phyloP scores from a whole-genome alignment of 2,329 filamentous ascomycete species.

The Xylariaceae sp. region DNA sequence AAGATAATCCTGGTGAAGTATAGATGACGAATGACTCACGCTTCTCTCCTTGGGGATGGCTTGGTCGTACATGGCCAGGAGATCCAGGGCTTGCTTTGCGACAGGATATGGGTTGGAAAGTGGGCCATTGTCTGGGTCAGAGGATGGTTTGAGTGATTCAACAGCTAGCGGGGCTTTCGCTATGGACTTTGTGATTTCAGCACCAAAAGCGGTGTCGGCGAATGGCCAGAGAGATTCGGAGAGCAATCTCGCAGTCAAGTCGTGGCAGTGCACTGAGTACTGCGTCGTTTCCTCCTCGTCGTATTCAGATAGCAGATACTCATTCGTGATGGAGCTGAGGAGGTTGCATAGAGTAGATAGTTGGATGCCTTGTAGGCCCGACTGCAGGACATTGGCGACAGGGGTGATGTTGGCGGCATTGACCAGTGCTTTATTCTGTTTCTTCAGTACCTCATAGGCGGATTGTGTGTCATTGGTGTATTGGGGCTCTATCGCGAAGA shows the following conservation, averaged over 20 bases:
- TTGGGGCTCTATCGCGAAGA: constrained; percentile 55
- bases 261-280: constrained; percentile 52
- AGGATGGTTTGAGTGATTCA: constrained; percentile 49
- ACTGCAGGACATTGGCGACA: constrained; percentile 49
- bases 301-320: constrained; percentile 54
- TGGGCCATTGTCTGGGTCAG: constrained; percentile 46
- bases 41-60: constrained; percentile 63
- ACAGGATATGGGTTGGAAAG: constrained; percentile 58
- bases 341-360: constrained; percentile 53
- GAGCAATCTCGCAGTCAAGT: constrained; percentile 54
- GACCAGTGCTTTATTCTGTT: constrained; percentile 48
- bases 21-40: constrained; percentile 39
- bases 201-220: constrained; percentile 53
- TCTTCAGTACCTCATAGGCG: constrained; percentile 49
- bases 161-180: constrained; percentile 46
- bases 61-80: constrained; percentile 61
- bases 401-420: constrained; percentile 55
- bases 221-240: constrained; percentile 58
- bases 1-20: neutral
- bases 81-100: constrained; percentile 56
- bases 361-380: constrained; percentile 45
- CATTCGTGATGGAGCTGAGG: constrained; percentile 56
- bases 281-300: constrained; percentile 52
- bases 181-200: constrained; percentile 55
- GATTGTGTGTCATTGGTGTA: constrained; percentile 50